phyloP scores from a whole-genome alignment of 2,329 filamentous ascomycete genomes.

The Dothideomycetidae sp. region DNA sequence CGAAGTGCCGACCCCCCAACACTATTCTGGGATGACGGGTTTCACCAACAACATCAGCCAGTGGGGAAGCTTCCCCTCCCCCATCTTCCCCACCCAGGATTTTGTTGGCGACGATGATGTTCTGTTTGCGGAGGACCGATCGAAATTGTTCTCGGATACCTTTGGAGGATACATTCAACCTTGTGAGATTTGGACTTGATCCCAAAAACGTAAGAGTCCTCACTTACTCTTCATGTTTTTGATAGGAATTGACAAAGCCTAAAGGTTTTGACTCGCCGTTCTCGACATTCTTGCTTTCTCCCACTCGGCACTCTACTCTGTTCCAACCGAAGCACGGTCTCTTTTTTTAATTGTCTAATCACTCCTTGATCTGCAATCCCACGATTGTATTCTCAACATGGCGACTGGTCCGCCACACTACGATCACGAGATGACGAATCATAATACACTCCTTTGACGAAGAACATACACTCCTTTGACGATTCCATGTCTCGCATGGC shows the following conservation, averaged over 20 bases:
- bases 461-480: constrained; percentile 7
- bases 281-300: not conserved
- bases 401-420: constrained; percentile 9
- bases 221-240: constrained; percentile 9
- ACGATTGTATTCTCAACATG: no score
- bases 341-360: not conserved
- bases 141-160: constrained; percentile 1
- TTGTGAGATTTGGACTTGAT: constrained; percentile 11
- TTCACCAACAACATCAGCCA: constrained; percentile 20
- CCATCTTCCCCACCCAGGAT: constrained; percentile 19
- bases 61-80: constrained; percentile 22
- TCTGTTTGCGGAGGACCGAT: constrained; percentile 11
- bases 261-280: constrained; percentile 4
- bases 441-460: not conserved
- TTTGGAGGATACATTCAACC: constrained; percentile 8
- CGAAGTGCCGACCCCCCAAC: constrained; percentile 26
- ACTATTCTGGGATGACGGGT: constrained; percentile 12
- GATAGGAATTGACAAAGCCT: constrained; percentile 7
- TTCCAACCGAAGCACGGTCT: no score
- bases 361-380: constrained; percentile 4
- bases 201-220: constrained; percentile 5
- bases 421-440: constrained; percentile 9
- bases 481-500: not conserved
- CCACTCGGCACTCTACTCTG: not conserved
- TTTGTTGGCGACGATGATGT: constrained; percentile 27